These are phyloP conservation scores for Penicillium concentricum DNA, from an alignment of 2,329 filamentous ascomycete genomes.

Conservation along the genomic window DNA sequence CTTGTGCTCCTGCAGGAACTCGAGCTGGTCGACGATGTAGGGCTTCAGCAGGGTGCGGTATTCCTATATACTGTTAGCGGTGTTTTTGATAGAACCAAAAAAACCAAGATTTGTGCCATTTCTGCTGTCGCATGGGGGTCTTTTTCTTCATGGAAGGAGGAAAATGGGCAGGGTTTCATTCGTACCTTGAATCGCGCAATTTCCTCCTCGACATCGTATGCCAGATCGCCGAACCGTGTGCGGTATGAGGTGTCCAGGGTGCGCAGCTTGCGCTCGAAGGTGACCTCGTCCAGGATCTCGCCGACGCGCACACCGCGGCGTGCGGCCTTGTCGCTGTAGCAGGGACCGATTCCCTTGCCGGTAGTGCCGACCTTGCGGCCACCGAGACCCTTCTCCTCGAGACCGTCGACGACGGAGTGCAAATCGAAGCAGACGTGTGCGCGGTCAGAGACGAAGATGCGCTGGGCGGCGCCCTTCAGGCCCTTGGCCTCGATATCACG, in stretches of 20 bases:
- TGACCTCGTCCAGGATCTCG: slow-evolving; percentile 56
- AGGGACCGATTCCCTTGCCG: slow-evolving; percentile 55
- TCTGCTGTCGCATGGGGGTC: not conserved
- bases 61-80: slow-evolving; percentile 26
- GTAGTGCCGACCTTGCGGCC: slow-evolving; percentile 51
- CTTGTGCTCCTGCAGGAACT: slow-evolving; percentile 56
- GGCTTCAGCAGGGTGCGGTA: slow-evolving; percentile 39
- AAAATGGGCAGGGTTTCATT: not conserved
- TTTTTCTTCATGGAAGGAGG: not conserved
- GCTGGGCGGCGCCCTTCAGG: slow-evolving; percentile 39
- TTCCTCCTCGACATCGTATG: slow-evolving; percentile 61
- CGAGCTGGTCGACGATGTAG: slow-evolving; percentile 47
- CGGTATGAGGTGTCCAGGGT: slow-evolving; percentile 53
- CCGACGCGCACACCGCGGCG: slow-evolving; percentile 59
- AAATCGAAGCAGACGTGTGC: slow-evolving; percentile 48
- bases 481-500: slow-evolving; percentile 45
- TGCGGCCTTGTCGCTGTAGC: slow-evolving; percentile 63
- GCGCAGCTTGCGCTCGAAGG: slow-evolving; percentile 56
- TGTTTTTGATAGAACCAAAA: not conserved
- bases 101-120: not conserved
- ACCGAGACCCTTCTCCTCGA: slow-evolving; percentile 46
- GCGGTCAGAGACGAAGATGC: slow-evolving; percentile 49
- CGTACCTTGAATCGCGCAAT: slow-evolving; percentile 56
- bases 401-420: slow-evolving; percentile 47
- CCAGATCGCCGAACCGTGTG: slow-evolving; percentile 59